Evolutionary conservation across 2,329 filamentous ascomycete species (phyloP).

Genomic region (Cladophialophora chaetospira): DNA sequence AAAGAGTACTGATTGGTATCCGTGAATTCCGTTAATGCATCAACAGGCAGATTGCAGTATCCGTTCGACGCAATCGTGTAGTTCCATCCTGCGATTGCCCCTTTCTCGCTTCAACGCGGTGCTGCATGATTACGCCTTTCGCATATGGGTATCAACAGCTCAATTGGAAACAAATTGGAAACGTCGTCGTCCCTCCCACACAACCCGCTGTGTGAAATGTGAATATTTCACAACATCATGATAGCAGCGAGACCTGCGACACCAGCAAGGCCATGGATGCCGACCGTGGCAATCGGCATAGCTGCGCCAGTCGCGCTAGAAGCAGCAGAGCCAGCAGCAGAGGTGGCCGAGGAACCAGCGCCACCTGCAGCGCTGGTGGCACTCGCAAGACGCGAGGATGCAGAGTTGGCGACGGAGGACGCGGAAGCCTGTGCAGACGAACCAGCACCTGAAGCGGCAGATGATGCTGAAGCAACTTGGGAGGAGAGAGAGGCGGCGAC

Average conservation of each 20-base stretch:
- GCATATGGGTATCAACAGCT: slow-evolving; percentile 29
- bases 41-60: slow-evolving; percentile 19
- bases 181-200: slow-evolving; percentile 10
- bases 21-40: slow-evolving; percentile 26
- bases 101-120: slow-evolving; percentile 10
- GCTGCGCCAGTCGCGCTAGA: slow-evolving; percentile 15
- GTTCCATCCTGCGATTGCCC: slow-evolving; percentile 13
- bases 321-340: slow-evolving; percentile 13
- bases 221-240: slow-evolving; percentile 41
- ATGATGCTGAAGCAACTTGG: slow-evolving; percentile 23
- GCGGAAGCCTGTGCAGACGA: slow-evolving; percentile 30
- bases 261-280: slow-evolving; percentile 36
- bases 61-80: slow-evolving; percentile 17
- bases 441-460: slow-evolving; percentile 28
- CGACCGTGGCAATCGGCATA: slow-evolving; percentile 32
- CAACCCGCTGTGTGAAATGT: slow-evolving; percentile 5
- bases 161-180: slow-evolving; percentile 29
- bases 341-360: slow-evolving; percentile 23
- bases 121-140: slow-evolving; percentile 22
- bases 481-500: slow-evolving; percentile 23
- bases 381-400: slow-evolving; percentile 21
- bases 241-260: slow-evolving; percentile 47
- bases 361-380: slow-evolving; percentile 24
- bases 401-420: slow-evolving; percentile 23
- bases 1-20: slow-evolving; percentile 21